Base-by-base conservation (phyloP, 176 grass and related monocot species). In the Musa beccarii region DNA sequence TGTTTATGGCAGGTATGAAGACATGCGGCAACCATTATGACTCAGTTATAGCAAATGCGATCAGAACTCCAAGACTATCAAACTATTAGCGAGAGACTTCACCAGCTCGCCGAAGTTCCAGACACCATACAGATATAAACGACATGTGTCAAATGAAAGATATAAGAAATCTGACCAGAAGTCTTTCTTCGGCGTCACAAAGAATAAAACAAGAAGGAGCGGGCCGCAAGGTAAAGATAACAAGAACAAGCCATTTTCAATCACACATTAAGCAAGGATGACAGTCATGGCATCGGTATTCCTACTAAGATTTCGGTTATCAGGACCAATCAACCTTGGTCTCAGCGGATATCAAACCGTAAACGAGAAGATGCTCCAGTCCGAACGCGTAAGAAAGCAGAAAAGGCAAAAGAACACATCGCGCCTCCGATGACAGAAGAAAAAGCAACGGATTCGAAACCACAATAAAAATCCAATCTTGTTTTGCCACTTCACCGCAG, bases 401-500 rank as follows among this genome's bases (percentile, higher is more conserved):
- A 43, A 43, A 6, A 43, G 34, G 34, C 34, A 43, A 43, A 43
- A 43, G 34, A 4, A 43, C 34, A 43, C 34, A 6, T 43, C 34
- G 34, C 6, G 34, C 34, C 34, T 43, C 34, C 34, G 4, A 43
- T 6, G 34, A 43, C 34, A 43, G 34, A 16, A 67, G 12, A 34
- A 24, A n/a, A 11, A 1, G 12, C 12, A 9, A 50, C 4, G 25
- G 9, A 66, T 26, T 66, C 63, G 25, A 66, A 66, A 66, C 23
- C 63, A 22, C 63, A 50, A 69, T 43, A 69, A 49, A 69, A 70
- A 3, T 49, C 16, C 21, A 51, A 20, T 14, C 9, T 51, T 43
- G 34, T 43, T 11, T 51, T 70, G 25, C 13, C 1, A 20, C 6
- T 17, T 51, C 87, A 91, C 94, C 94, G 74, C 94, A 97, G 54